Base-by-base conservation (phyloP, 192 early-diverging fungal genomes). In the Coemansia pectinata region DNA sequence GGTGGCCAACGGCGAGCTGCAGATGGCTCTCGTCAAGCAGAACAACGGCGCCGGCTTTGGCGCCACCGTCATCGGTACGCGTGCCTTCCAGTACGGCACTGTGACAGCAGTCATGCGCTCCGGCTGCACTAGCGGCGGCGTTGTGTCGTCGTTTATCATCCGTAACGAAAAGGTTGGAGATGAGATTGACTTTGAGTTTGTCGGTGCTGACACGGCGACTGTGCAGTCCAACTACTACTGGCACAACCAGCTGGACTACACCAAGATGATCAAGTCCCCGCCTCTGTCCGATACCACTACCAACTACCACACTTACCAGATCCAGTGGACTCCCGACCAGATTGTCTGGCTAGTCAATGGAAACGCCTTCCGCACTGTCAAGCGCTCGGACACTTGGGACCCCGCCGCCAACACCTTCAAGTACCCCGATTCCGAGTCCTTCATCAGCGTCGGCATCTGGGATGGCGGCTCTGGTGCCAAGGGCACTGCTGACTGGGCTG, bases 101-200 rank as follows among this genome's bases (percentile, higher is more conserved):
- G 79, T 88, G 9, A 72, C 74, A 25, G 84, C 85, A 4, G 80
- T 79, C 38, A 85, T 88, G 69, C 78, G 83, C 68, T 83, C 86
- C 0, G 88, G 83, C 36, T 81, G 75, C 15, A 52, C 50, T 1
- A 72, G 77, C 25, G 79, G 70, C 21, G 87, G 87, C 19, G 87
- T 87, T 15, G 86, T 90, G 27, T 85, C 86, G 41, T 85, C 87
- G 19, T 85, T 88, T 58, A 87, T 90, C 63, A 81, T 81, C 72
- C 82, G 80, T 42, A 85, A 86, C 75, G 76, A 77, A 17, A 40
- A 73, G 19, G 31, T 78, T 14, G 85, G 85, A 19, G 87, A 89
- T 47, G 88, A 89, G 73, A 86, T 89, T 38, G 87, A 88, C 68
- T 89, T 85, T 69, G 88, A 89, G 79, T 79, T 81, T 65, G 87